Evolutionary conservation across 345 rosid species (phyloP), one percentile per base, ranked within the genome.

Genomic region (Gossypioides kirkii): DNA sequence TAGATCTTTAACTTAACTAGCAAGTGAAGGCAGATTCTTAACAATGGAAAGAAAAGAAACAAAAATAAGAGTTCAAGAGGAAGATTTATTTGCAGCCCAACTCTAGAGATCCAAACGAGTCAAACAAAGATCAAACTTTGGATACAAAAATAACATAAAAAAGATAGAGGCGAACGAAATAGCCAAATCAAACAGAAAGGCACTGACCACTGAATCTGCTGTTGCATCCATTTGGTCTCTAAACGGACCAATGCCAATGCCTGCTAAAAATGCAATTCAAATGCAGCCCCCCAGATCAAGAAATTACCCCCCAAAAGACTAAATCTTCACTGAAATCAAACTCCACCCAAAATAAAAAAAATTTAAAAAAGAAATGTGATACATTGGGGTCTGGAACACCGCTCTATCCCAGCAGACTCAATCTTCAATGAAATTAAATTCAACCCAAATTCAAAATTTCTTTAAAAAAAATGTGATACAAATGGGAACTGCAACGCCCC

Each of bases 161-260:
- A 12, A 13, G 7, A 25, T 4, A 12, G 61, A 59, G 47, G 47
- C 38, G 38, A 32, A 25, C 25, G 38, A 59, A 11, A 10, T 4
- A 45, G 70, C 17, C 45, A 45, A 66, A 68, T 7, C 12, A 46
- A 66, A 18, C 22, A 2, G 18, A 12, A 69, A 20, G 14, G 26
- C 6, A 52, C 61, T 52, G 23, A 69, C 72, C 72, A 54, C 47
- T 49, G 72, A 10, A 69, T 69, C 61, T 26, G 61, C 61, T 52
- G 60, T 25, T 25, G 61, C 11, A 52, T 52, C 72, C 61, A 52
- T 69, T 61, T 32, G 53, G 42, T 50, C 45, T 25, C 28, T 56
- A 23, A 43, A 10, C 8, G 47, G 47, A 43, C 47, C 47, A 43
- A 67, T 14, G 49, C 42, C 32, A 67, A 45, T 47, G 18, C 32